Evolutionary conservation across 192 early-diverging fungal genomes (phyloP).

Genomic region (Rhizoclosmatium globosum): DNA sequence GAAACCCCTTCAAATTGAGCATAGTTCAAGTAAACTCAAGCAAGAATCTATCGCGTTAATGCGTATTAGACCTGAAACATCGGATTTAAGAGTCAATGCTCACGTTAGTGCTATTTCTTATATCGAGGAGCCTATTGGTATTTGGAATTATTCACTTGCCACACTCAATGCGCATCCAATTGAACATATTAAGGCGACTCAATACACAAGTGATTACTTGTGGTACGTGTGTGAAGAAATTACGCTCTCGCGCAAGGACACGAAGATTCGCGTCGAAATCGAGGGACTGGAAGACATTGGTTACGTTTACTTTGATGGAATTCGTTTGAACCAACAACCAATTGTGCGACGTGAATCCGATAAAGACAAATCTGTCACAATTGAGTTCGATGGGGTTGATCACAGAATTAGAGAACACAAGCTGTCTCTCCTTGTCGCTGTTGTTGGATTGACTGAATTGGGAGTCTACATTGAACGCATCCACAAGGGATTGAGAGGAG

Average conservation of each 20-base stretch:
- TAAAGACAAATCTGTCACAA: not conserved
- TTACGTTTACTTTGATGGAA: slow-evolving; percentile 36
- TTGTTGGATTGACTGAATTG: slow-evolving; percentile 34
- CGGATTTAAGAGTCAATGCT: not conserved
- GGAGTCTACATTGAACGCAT: slow-evolving; percentile 31
- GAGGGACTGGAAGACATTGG: slow-evolving; percentile 26
- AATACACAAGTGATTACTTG: slow-evolving; percentile 50
- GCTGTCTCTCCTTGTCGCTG: slow-evolving; percentile 24
- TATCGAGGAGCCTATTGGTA: slow-evolving; percentile 22
- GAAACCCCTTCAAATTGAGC: not conserved
- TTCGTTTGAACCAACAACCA: too few relatives aligned
- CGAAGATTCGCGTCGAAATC: not conserved
- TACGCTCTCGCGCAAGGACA: not conserved
- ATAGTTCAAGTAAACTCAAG: not conserved
- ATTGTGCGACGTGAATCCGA: not conserved
- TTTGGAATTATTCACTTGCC: not conserved
- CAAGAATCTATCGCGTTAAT: not conserved
- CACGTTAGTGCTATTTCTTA: slow-evolving; percentile 7
- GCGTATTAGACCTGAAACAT: not conserved
- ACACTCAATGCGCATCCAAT: slow-evolving; percentile 9
- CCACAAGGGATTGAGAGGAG: slow-evolving; percentile 40
- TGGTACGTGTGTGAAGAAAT: slow-evolving; percentile 41
- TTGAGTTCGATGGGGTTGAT: not conserved
- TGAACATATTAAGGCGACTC: slow-evolving; percentile 43
- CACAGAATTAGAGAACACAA: slow-evolving; percentile 7